These are phyloP conservation scores for Brassica juncea DNA, from an alignment of 345 rosid species.

Conservation along the genomic window DNA sequence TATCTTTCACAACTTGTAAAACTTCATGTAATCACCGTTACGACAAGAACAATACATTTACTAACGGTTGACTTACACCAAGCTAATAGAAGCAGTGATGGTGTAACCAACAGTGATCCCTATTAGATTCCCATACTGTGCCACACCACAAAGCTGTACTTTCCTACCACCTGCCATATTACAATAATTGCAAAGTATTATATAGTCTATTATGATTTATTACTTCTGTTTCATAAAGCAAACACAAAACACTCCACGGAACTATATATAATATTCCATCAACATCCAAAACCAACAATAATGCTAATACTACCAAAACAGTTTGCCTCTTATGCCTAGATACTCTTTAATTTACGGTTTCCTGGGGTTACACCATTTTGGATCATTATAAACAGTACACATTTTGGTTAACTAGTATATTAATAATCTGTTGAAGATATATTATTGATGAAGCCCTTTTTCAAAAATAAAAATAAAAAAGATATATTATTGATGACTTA, in stretches of 20 bases:
- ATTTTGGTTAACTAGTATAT: neutral
- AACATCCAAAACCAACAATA: constrained; percentile 31
- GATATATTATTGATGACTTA: neutral
- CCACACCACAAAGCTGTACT: constrained; percentile 69
- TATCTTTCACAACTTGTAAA: neutral
- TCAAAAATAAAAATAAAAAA: no score
- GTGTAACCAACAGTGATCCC: constrained; percentile 83
- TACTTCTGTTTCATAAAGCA: constrained; percentile 30
- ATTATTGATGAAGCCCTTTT: no score
- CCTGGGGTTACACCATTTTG: constrained; percentile 14
- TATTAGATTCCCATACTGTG: constrained; percentile 70
- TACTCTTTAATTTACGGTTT: constrained; percentile 10
- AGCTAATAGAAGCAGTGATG: constrained; percentile 89
- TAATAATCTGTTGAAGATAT: neutral
- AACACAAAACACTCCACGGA: constrained; percentile 36
- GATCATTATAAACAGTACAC: constrained; percentile 10
- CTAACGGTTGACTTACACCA: constrained; percentile 64
- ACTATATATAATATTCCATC: constrained; percentile 9
- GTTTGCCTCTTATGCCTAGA: constrained; percentile 22
- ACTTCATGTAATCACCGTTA: neutral
- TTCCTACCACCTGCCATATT: constrained; percentile 53
- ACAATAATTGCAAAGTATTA: neutral
- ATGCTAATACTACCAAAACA: constrained; percentile 30
- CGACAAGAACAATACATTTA: neutral
- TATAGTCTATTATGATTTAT: constrained; percentile 8